Evolutionary conservation across 78 protist species (phyloP).

Genomic region (slime mould (Dictyostelium discoideum)): dicty_2.7 NC_007088.5:7669001-7669500

Average conservation of each 20-base stretch:
- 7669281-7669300: not conserved
- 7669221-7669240: not conserved
- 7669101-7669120: not conserved
- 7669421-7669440: not conserved
- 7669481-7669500: not conserved
- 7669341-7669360: not conserved
- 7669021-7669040: not conserved
- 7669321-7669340: not conserved
- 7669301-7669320: not conserved
- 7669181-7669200: not conserved
- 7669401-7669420: constrained; percentile 1
- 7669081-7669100: not conserved
- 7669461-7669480: not conserved
- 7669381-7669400: not conserved
- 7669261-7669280: not conserved
- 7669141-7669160: not conserved
- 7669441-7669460: not conserved
- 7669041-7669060: constrained; percentile 1
- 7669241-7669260: not conserved
- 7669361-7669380: not conserved
- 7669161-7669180: not conserved
- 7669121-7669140: not conserved
- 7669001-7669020: not conserved
- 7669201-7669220: not conserved
- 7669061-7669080: not conserved